phyloP scores from a whole-genome alignment of 2,329 filamentous ascomycete genomes.

The Didymellaceae sp. region DNA sequence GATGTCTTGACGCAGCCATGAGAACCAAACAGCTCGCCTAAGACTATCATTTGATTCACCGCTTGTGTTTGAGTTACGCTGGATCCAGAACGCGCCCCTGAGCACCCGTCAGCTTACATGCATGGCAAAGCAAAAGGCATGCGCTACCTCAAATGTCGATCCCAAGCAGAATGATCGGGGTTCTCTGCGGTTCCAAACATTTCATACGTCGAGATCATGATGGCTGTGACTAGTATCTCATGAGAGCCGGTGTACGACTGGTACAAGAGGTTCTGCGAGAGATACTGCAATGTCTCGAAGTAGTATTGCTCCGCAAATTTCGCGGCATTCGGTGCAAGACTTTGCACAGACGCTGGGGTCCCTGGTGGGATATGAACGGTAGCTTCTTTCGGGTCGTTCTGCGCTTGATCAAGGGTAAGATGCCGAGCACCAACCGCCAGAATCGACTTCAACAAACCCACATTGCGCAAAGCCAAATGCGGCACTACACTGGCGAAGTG shows the following conservation, averaged over 20 bases:
- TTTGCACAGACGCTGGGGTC: slow-evolving; percentile 23
- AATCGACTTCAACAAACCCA: slow-evolving; percentile 63
- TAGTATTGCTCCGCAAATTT: slow-evolving; percentile 60
- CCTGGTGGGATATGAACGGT: slow-evolving; percentile 35
- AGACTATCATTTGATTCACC: slow-evolving; percentile 62
- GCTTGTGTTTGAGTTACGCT: slow-evolving; percentile 64
- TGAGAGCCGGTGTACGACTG: slow-evolving; percentile 63
- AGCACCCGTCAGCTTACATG: background rate
- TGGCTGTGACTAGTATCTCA: slow-evolving; percentile 64
- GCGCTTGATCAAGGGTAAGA: slow-evolving; percentile 49
- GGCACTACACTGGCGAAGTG: slow-evolving; percentile 46
- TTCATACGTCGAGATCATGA: slow-evolving; percentile 68
- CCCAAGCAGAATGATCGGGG: slow-evolving; percentile 58
- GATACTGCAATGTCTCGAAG: slow-evolving; percentile 66
- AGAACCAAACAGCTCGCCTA: slow-evolving; percentile 68
- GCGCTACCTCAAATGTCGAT: slow-evolving; percentile 61
- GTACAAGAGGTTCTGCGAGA: slow-evolving; percentile 65
- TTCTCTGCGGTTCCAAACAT: slow-evolving; percentile 64
- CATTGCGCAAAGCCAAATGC: slow-evolving; percentile 57
- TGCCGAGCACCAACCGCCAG: slow-evolving; percentile 62
- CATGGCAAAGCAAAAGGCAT: background rate
- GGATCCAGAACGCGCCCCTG: slow-evolving; percentile 68
- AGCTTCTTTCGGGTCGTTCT: slow-evolving; percentile 25
- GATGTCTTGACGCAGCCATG: slow-evolving; percentile 68
- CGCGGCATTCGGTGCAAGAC: slow-evolving; percentile 34